A percentile compares a stretch with the other conserved stretches of the same genome.
Evolutionary conservation across 1,284 basidiomycete genomes (phyloP).

Genomic region (Marasmius fiardii): DNA sequence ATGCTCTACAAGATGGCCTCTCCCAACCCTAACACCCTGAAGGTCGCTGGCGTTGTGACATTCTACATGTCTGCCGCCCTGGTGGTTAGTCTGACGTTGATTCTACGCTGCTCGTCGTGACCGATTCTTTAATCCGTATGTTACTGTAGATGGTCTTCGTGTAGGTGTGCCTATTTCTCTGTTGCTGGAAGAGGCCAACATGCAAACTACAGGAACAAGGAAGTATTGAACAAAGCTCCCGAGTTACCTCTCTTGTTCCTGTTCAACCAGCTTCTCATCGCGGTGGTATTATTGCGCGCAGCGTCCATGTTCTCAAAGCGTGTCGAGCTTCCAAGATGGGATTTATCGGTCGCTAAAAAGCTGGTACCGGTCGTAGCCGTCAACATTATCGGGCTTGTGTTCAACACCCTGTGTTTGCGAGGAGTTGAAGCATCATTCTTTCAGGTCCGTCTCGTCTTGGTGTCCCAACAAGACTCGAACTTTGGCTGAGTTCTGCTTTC

Average conservation of each 20-base stretch:
- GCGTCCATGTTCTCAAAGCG: slow-evolving; percentile 31
- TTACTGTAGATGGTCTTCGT: slow-evolving; percentile 60
- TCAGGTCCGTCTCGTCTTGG: slow-evolving; percentile 40
- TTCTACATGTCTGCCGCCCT: slow-evolving; percentile 78
- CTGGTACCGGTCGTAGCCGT: slow-evolving; percentile 61
- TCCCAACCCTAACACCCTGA: slow-evolving; percentile 30
- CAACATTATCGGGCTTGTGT: slow-evolving; percentile 69
- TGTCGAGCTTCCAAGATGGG: slow-evolving; percentile 55
- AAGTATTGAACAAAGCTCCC: slow-evolving; percentile 65
- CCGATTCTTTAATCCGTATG: background rate
- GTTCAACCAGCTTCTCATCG: slow-evolving; percentile 63
- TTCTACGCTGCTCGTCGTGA: background rate
- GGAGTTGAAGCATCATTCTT: slow-evolving; percentile 78
- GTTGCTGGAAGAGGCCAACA: background rate
- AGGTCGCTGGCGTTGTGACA: slow-evolving; percentile 66
- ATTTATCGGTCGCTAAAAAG: slow-evolving; percentile 50
- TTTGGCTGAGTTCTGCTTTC: background rate
- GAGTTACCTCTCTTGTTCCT: slow-evolving; percentile 70
- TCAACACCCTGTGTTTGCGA: slow-evolving; percentile 74
- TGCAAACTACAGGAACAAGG: slow-evolving; percentile 54
- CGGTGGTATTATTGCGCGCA: slow-evolving; percentile 60
- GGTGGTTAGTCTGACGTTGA: slow-evolving; percentile 44
- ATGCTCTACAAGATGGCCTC: slow-evolving; percentile 11
- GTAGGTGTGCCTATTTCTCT: slow-evolving; percentile 31
- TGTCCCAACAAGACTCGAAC: background rate